Evolutionary conservation across 2,329 filamentous ascomycete species (phyloP), one percentile per base, ranked within the genome.

Genomic region (Talaromyces sp.): DNA sequence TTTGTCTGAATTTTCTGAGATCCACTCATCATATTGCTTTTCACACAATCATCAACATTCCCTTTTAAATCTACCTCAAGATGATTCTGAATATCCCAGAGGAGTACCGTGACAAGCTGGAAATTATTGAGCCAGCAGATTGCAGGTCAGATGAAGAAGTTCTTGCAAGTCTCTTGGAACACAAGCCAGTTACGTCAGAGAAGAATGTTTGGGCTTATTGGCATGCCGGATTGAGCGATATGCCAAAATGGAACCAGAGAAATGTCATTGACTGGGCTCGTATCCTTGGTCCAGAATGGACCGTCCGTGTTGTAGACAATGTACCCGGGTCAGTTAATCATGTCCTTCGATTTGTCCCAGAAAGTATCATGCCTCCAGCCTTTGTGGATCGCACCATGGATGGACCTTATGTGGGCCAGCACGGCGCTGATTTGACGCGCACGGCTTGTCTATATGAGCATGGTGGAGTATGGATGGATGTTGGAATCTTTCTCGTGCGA

Each of bases 371-470:
- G 46, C 73, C 79, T 0, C 72, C 75, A 9, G 67, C 75, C 0
- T 78, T 81, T 57, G 73, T 77, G 24, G 70, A 77, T 9, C 66
- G 71, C 43, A 76, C 71, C 0, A 81, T 82, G 76, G 70, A 74
- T 12, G 79, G 80, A 0, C 74, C 75, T 0, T 74, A 74, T 56
- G 69, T 72, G 0, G 79, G 76, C 1, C 73, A 72, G 1, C 81
- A 83, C 61, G 74, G 72, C 0, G 76, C 79, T 2, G 81, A 83
- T 57, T 70, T 83, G 0, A 67, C 82, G 7, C 76, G 81, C 0
- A 70, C 79, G 5, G 72, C 75, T n/a, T 67, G 71, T 5, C 63
- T 80, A 10, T 71, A 69, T 52, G 35, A 54, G 48, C 72, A 77
- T 57, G 77, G 76, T 7, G 76, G 77, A 24, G 73, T 72, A 0